These are phyloP conservation scores for Agrostemma githago DNA, from an alignment of 148 eudicot genomes.

Conservation along the genomic window DNA sequence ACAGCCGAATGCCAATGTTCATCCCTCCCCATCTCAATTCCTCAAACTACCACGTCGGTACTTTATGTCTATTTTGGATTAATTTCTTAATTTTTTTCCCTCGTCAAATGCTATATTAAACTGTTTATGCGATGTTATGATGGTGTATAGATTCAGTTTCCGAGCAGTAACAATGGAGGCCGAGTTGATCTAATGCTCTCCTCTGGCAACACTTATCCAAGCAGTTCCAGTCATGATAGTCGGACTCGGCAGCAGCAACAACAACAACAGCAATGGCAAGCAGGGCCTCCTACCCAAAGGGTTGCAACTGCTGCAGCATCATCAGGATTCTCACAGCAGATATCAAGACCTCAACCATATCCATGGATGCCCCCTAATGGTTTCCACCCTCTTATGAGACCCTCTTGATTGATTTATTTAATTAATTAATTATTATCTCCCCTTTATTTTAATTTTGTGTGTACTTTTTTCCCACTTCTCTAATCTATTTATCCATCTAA, in stretches of 20 bases:
- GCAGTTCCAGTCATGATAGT: neutral
- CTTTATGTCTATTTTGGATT: neutral
- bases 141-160: constrained; percentile 37
- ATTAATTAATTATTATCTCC: constrained; percentile 13
- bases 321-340: constrained; percentile 98
- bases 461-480: neutral
- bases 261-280: constrained; percentile 42
- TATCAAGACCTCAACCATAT: constrained; percentile 30
- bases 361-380: constrained; percentile 56
- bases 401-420: constrained; percentile 26
- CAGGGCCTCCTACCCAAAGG: constrained; percentile 33
- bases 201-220: constrained; percentile 5
- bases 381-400: constrained; percentile 48
- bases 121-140: neutral
- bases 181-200: constrained; percentile 27
- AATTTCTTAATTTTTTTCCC: neutral
- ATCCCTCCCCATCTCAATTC: constrained; percentile 43
- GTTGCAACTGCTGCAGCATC: constrained; percentile 97
- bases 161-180: constrained; percentile 51
- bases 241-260: constrained; percentile 18
- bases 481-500: constrained; percentile 1
- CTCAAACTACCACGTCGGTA: constrained; percentile 40
- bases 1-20: constrained; percentile 34
- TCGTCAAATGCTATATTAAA: no score
- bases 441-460: constrained; percentile 14